These are phyloP conservation scores for Pyracantha coccinea DNA, from an alignment of 331 rosid genomes.

Conservation along the genomic window DNA sequence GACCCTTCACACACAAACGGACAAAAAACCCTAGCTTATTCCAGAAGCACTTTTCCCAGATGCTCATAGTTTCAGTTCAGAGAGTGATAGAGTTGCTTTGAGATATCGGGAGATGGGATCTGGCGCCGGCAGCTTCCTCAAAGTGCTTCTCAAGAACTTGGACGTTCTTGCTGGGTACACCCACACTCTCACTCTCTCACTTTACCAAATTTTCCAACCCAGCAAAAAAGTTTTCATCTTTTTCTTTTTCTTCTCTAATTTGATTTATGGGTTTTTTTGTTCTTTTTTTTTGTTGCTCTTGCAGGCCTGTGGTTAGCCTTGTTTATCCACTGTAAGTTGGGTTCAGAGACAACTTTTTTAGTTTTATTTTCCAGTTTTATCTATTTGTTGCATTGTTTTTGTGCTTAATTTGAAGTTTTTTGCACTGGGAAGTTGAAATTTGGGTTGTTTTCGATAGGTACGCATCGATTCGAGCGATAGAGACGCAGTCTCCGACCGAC, in stretches of 20 bases:
- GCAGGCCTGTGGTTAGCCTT: constrained; percentile 94
- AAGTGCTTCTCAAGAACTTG: constrained; percentile 58
- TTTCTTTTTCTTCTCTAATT: background rate
- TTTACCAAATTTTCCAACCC: background rate
- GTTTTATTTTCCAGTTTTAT: background rate
- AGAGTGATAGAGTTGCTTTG: background rate
- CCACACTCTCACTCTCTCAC: background rate
- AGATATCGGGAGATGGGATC: constrained; percentile 56
- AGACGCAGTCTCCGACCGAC: constrained; percentile 70
- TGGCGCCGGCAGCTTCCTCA: constrained; percentile 63
- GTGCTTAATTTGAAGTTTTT: background rate
- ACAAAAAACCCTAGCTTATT: background rate
- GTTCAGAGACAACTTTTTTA: background rate
- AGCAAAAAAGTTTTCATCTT: background rate
- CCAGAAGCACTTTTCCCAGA: background rate
- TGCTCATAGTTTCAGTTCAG: constrained; percentile 1
- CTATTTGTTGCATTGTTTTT: background rate
- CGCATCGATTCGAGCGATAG: constrained; percentile 88
- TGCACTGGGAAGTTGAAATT: background rate
- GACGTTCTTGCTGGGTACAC: constrained; percentile 92
- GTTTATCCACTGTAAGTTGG: constrained; percentile 88
- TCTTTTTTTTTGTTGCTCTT: too few species aligned
- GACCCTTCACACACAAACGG: background rate
- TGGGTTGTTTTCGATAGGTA: constrained; percentile 38
- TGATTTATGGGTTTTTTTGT: constrained; percentile 8